Base-by-base conservation (phyloP, 225 moss, liverwort and hornwort genomes). In the Straminergon stramineum region DNA sequence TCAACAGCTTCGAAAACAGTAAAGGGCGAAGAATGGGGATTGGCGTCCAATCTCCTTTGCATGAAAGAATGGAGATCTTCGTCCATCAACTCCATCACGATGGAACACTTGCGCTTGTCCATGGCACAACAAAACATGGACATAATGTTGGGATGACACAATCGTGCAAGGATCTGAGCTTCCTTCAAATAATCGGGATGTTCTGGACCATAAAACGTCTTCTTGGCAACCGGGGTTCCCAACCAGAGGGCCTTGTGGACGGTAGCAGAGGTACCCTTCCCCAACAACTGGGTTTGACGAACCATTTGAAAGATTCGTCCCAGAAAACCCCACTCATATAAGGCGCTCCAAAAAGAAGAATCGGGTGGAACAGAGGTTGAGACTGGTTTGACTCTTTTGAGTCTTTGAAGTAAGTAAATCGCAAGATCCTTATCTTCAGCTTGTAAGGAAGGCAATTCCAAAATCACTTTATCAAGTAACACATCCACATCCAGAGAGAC, bases 61-160 rank as follows among this genome's bases (percentile, higher is more conserved):
- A 86, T 81, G 13, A 75, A 21, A 17, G 15, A 11, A 22, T 45
- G 37, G 1, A 86, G 86, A 39, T 90, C 81, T 21, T 27, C 73
- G 20, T 75, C 88, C 88, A 88, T 88, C 83, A 88, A 55, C 75
- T 88, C 88, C 88, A 88, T 88, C 20, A 88, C 26, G 31, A 83
- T 74, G 31, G 63, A 64, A 83, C 83, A 75, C 41, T 83, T 70
- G 3, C 64, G 55, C 62, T 1, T 73, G 17, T 32, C 63, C 62
- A n/a, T 39, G 3, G 10, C 64, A 34, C 23, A 80, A 13, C 10
- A 63, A 53, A 89, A 53, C 13, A 89, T 13, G 0, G 85, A 55
- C 41, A n/a, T 41, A 28, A 89, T 71, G 53, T 81, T 85, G 18
- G 86, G 35, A 86, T 86, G 81, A 7, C 32, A 53, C 2, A 90